Evolutionary conservation across 495 filamentous ascomycete genomes (phyloP).

Genomic region (Aspergillus funiculosus): DNA sequence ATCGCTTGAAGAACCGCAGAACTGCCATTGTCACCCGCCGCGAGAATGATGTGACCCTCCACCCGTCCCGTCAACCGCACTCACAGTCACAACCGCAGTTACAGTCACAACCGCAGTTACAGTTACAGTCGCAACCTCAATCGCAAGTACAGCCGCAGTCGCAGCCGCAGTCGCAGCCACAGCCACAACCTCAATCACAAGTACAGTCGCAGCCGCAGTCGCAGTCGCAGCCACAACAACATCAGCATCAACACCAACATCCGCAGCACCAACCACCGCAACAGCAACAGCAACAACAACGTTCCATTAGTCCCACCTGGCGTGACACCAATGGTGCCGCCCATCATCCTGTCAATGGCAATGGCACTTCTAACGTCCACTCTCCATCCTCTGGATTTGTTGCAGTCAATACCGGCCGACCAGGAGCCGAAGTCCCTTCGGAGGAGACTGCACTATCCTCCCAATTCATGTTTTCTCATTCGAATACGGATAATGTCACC

Average conservation of each 20-base stretch:
- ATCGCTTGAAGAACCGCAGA: constrained; percentile 68
- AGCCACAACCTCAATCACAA: neutral
- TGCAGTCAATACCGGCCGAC: constrained; percentile 49
- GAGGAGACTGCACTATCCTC: constrained; percentile 33
- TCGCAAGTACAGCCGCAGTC: neutral
- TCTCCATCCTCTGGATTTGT: constrained; percentile 51
- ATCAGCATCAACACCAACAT: neutral
- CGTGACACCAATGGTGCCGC: constrained; percentile 30
- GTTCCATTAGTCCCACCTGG: constrained; percentile 34
- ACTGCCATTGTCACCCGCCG: constrained; percentile 61
- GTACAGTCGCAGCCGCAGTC: neutral
- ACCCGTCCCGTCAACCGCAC: constrained; percentile 13
- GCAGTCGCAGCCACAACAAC: neutral
- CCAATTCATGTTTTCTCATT: constrained; percentile 40
- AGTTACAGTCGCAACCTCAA: constrained; percentile 1
- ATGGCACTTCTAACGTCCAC: constrained; percentile 24
- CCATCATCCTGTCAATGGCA: constrained; percentile 26
- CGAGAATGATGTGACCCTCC: constrained; percentile 42
- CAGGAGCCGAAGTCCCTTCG: constrained; percentile 26
- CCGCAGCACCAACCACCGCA: neutral
- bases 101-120: neutral
- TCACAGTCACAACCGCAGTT: neutral
- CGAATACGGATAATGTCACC: constrained; percentile 42
- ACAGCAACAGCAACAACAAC: constrained; percentile 19
- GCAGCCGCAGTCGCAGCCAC: constrained; percentile 1